These are phyloP conservation scores for Mortierella sp. DNA, from an alignment of 371 early-diverging fungal species.

Conservation along the genomic window DNA sequence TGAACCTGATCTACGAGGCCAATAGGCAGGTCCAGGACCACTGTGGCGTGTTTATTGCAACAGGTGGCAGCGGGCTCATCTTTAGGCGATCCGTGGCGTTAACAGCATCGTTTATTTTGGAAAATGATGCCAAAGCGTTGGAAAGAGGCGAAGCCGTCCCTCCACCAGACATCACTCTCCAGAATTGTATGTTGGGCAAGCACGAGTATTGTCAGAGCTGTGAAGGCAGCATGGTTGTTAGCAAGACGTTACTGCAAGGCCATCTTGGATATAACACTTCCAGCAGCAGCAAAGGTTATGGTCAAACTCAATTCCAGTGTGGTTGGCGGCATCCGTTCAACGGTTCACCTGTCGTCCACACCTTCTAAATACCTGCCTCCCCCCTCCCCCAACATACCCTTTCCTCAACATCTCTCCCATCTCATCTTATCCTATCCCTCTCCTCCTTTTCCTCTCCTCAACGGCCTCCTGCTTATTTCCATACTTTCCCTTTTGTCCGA, in stretches of 20 bases:
- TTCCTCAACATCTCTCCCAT: too few species aligned
- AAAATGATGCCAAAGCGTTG: slow-evolving; percentile 19
- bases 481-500: too few species aligned
- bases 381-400: slow-evolving; percentile 25
- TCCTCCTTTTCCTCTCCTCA: too few species aligned
- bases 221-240: slow-evolving; percentile 56
- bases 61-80: slow-evolving; percentile 71
- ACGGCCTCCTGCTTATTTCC: too few species aligned
- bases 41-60: slow-evolving; percentile 71
- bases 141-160: slow-evolving; percentile 26
- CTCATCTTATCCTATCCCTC: too few species aligned
- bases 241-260: slow-evolving; percentile 65
- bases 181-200: slow-evolving; percentile 65
- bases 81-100: slow-evolving; percentile 60
- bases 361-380: slow-evolving; percentile 1
- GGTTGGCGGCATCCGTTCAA: slow-evolving; percentile 74
- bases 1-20: slow-evolving; percentile 64
- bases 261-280: slow-evolving; percentile 73
- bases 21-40: slow-evolving; percentile 57
- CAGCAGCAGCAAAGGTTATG: slow-evolving; percentile 65
- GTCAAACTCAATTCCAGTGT: slow-evolving; percentile 67
- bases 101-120: slow-evolving; percentile 55
- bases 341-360: slow-evolving; percentile 11
- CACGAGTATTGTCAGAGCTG: slow-evolving; percentile 59
- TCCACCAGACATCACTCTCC: slow-evolving; percentile 68